Evolutionary conservation across 192 early-diverging fungal species (phyloP), one percentile per base, ranked within the genome.

Genomic region (Coemansia sp.): DNA sequence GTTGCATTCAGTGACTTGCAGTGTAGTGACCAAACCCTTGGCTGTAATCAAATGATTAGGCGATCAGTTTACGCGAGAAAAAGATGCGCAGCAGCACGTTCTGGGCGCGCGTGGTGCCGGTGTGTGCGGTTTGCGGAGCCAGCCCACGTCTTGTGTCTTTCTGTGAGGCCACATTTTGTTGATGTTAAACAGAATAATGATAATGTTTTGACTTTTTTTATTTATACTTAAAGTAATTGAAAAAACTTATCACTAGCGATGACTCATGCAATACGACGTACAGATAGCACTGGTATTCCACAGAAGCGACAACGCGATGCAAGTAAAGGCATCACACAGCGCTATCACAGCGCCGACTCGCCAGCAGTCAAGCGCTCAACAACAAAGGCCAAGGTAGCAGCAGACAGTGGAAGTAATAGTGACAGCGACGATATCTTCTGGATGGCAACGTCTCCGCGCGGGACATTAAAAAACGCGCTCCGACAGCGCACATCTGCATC

Each of bases 371-470:
- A 59, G 32, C 57, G 54, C 7, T n/a, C 36, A 30, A 25, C 59
- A 27, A 11, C 50, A 25, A 57, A 33, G 20, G 0, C 56, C 23
- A 10, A 32, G 9, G 57, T 33, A 10, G 59, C 50, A 21, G 50
- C 32, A 21, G 57, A 20, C 66, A 22, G 33, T 20, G 3, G 30
- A 22, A 29, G 25, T 27, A 39, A 17, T 21, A 27, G 29, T 33
- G 62, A 19, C 36, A 62, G 66, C 46, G 78, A 75, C 42, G 61
- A 72, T 4, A 72, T 81, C 33, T 61, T 72, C 50, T 81, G 79
- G 79, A 67, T 76, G 61, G 42, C 79, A 39, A 72, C 73, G 67
- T 81, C 79, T 23, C 79, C 79, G 6, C 74, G 67, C 54, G 70
- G 74, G 25, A 81, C 79, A 1, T 66, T 81, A 23, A 59, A 61